Evolutionary conservation across 805 yeast genomes (phyloP).

Genomic region (Hanseniaspora lindneri): DNA sequence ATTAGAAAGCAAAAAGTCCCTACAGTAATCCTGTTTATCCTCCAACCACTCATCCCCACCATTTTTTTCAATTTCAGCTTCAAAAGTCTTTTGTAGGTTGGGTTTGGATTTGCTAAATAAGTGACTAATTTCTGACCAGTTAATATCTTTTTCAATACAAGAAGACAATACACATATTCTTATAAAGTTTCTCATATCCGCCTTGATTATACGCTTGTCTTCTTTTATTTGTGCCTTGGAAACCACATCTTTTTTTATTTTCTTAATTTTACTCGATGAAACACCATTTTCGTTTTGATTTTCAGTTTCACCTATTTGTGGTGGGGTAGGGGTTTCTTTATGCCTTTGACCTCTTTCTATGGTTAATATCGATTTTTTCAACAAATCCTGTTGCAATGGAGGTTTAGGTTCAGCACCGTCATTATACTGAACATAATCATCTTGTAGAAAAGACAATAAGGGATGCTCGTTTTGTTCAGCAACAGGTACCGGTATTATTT

Average conservation of each 20-base stretch:
- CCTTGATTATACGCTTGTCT: constrained; percentile 7
- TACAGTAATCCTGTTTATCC: background rate
- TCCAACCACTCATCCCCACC: constrained; percentile 5
- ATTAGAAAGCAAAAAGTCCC: background rate
- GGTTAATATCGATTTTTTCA: background rate
- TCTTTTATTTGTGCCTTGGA: too few relatives aligned
- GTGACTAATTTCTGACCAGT: constrained; percentile 50
- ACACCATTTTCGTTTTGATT: background rate
- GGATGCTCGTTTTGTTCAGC: background rate
- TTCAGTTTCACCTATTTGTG: background rate
- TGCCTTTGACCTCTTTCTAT: too few relatives aligned
- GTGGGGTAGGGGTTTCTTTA: too few relatives aligned
- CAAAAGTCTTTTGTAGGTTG: constrained; percentile 2
- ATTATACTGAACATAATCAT: background rate
- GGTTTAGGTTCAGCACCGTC: background rate
- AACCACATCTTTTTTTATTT: too few relatives aligned
- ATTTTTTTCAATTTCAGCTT: background rate
- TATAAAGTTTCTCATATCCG: constrained; percentile 44
- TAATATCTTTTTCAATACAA: constrained; percentile 48
- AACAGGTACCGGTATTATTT: background rate
- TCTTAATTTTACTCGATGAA: too few relatives aligned
- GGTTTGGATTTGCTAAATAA: constrained; percentile 31
- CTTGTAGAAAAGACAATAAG: background rate
- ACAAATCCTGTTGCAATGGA: too few relatives aligned
- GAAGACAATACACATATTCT: constrained; percentile 58